Base-by-base conservation (phyloP, 148 eudicot genomes). In the Rhododendron kiyosumense region DNA sequence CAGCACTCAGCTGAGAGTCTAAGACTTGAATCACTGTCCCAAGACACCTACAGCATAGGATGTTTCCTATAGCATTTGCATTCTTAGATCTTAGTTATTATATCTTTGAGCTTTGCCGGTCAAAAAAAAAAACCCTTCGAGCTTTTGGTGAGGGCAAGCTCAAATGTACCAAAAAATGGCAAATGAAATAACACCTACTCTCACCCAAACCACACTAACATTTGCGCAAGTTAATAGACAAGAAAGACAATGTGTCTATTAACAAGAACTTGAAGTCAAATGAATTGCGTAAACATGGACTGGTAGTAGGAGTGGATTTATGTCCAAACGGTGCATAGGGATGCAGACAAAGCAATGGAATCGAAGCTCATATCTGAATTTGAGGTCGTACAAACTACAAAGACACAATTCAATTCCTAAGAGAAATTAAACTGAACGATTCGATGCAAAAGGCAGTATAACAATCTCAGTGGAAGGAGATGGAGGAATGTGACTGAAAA, bases 291-390 rank as follows among this genome's bases (percentile, higher is more conserved):
- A 79, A 46, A 43, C 48, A 48, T 46, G 32, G 79, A 48, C 49
- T 73, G 41, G 20, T 28, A n/a, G 24, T 49, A 22, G 59, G 79
- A 84, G 49, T 59, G 34, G 14, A 61, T 14, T 49, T 84, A 65
- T 79, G 67, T 38, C 49, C 73, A 61, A 82, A 78, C 5, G 30
- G 59, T 79, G 82, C 46, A 65, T 12, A 5, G n/a, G 24, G 38
- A 81, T 18, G 30, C 74, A 87, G 79, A 69, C 69, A 48, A 84
- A 48, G 26, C 65, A 83, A 87, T 65, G 83, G n/a, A 78, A 48
- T 36, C 20, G 24, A 67, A 65, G 28, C 54, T 80, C 57, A 17
- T 52, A 11, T 78, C 76, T 51, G 49, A 48, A 79, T 67, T 41
- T 52, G 36, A 76, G 52, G 15, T 85, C 17, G 41, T 34, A 54